Evolutionary conservation across 2,329 filamentous ascomycete species (phyloP), one percentile per base, ranked within the genome.

Genomic region (Orbilia oligospora): DNA sequence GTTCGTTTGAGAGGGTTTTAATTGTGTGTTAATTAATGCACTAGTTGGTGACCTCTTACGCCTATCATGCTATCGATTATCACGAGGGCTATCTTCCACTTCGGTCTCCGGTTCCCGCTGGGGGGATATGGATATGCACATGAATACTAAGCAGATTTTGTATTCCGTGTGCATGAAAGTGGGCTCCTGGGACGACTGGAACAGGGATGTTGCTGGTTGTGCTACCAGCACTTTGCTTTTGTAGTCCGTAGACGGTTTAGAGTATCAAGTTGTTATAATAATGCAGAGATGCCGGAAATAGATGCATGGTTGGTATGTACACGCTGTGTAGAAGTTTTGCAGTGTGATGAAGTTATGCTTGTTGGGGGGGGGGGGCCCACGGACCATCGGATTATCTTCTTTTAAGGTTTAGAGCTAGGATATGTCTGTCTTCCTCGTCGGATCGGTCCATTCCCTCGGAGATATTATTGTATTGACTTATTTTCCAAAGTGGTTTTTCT

Each of bases 301-400:
- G 27, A 58, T n/a, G 30, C 53, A 36, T 58, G 14, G 33, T 46
- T 20, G 16, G 30, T 12, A 38, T 20, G 18, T 24, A 3, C 20
- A 12, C 24, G 5, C 10, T 51, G 3, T 16, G 9, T 27, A 24
- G 1, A 49, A n/a, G 3, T 51, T 51, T 51, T 12, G 18, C 5
- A 38, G 30, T 20, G 30, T 20, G 16, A 30, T 22, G n/a, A 58
- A 14, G 36, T 44, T n/a, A 44, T 41, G 33, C 18, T 27, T 44
- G 36, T 61, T 44, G 20, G 53, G 38, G 48, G 38, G 8, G 12
- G 36, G 38, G 27, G n/a, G 9, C 41, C 70, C 61, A 73, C 70
- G 70, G 70, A 73, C 51, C 27, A 48, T 67, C 70, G 70, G 70
- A 67, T 67, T 61, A 67, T 48, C 61, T 61, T 53, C n/a, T 30